A percentile compares a stretch with the other conserved stretches of the same genome.
phyloP scores from a whole-genome alignment of 2,329 filamentous ascomycete genomes.

The Talaromyces sp. region DNA sequence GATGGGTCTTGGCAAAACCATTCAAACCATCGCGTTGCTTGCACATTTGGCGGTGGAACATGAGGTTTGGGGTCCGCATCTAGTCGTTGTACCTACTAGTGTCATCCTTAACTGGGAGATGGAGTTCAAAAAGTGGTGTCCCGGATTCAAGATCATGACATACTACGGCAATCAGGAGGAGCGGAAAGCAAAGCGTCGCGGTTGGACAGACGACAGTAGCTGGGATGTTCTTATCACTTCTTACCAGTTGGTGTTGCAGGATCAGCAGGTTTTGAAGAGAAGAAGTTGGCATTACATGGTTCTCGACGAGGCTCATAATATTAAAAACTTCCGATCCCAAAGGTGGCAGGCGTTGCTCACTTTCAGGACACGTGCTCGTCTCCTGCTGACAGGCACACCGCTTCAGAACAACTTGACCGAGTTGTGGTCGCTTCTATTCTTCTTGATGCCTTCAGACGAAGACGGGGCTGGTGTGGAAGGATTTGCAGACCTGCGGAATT shows the following conservation, averaged over 20 bases:
- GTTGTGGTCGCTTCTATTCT: constrained; percentile 94
- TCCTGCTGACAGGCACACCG: constrained; percentile 88
- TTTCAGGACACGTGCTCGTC: constrained; percentile 81
- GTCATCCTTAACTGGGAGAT: constrained; percentile 99
- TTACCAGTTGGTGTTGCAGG: constrained; percentile 91
- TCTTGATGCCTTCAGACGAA: constrained; percentile 83
- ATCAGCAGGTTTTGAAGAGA: constrained; percentile 88
- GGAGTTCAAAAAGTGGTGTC: constrained; percentile 98
- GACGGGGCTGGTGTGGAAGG: constrained; percentile 72
- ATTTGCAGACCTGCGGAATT: constrained; percentile 91
- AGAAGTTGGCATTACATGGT: constrained; percentile 97
- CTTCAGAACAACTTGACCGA: constrained; percentile 96
- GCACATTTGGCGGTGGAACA: constrained; percentile 88
- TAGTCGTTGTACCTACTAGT: constrained; percentile 94
- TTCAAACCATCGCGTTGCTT: constrained; percentile 90
- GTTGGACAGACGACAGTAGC: constrained; percentile 87
- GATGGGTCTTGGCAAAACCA: constrained; percentile 97
- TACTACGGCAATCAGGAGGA: constrained; percentile 96
- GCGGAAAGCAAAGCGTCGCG: constrained; percentile 80
- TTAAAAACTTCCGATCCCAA: constrained; percentile 98
- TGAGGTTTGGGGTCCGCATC: constrained; percentile 89
- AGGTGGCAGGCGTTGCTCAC: constrained; percentile 92
- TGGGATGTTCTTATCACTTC: constrained; percentile 99
- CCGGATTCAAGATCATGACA: constrained; percentile 94
- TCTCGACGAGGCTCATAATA: constrained; percentile 96